These are phyloP conservation scores for Cinnamomum micranthum DNA, from an alignment of 164 flowering plant genomes.

Conservation along the genomic window DNA sequence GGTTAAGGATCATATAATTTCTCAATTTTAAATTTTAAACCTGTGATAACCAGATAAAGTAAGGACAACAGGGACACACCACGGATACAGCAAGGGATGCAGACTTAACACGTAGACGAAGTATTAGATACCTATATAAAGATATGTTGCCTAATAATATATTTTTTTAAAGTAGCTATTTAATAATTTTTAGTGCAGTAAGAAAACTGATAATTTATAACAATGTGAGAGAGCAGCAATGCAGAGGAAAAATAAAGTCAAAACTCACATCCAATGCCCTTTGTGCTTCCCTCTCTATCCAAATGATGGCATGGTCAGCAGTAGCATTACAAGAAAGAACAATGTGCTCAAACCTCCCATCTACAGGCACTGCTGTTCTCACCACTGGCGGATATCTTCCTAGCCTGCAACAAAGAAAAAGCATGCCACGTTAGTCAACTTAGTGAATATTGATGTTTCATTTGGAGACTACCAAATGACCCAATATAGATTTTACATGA, in stretches of 20 bases:
- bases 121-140: no score
- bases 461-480: not conserved
- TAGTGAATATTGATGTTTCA: not conserved
- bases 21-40: no score
- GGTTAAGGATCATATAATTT: no score
- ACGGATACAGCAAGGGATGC: no score
- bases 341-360: conserved; percentile 73
- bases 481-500: not conserved
- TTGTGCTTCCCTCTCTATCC: conserved; percentile 68
- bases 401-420: conserved; percentile 37
- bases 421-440: not conserved
- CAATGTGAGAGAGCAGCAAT: not conserved
- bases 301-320: conserved; percentile 60
- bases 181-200: no score
- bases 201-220: no score
- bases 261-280: conserved; percentile 62
- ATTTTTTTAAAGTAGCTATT: no score
- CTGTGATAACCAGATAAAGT: no score
- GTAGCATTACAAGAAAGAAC: conserved; percentile 71
- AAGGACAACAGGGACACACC: no score
- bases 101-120: no score
- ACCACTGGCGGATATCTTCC: conserved; percentile 61
- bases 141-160: no score
- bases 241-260: not conserved
- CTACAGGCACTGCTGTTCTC: conserved; percentile 71